Percentiles rank a stretch among this genome's conserved stretches.
Evolutionary conservation across 108 stramenopile genomes (phyloP).

Genomic region (Pseudonitzschia pungens): DNA sequence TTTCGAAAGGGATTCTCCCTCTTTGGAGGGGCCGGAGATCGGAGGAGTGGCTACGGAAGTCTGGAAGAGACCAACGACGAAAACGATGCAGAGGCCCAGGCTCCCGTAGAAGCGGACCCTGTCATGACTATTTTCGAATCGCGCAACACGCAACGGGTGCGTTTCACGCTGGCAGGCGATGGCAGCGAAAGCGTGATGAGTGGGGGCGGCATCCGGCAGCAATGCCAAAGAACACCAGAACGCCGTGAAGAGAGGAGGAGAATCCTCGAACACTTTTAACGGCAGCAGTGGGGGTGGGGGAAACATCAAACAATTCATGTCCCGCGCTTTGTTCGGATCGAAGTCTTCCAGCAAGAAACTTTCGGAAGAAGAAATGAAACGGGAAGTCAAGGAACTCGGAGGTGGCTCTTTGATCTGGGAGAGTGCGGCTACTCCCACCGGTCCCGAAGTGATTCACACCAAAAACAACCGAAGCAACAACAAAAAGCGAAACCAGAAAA

Average conservation of each 20-base stretch:
- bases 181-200: background rate
- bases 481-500: background rate
- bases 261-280: background rate
- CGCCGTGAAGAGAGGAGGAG: background rate
- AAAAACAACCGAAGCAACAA: conserved; percentile 5
- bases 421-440: conserved; percentile 35
- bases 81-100: conserved; percentile 6
- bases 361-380: conserved; percentile 37
- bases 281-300: conserved; percentile 1
- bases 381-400: conserved; percentile 33
- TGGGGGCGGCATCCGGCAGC: background rate
- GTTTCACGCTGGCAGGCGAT: conserved; percentile 32
- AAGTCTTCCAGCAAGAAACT: conserved; percentile 29
- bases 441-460: conserved; percentile 38
- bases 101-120: conserved; percentile 41
- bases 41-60: conserved; percentile 1
- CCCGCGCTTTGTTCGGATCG: conserved; percentile 37
- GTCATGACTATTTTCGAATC: conserved; percentile 50
- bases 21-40: conserved; percentile 7
- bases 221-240: conserved; percentile 8
- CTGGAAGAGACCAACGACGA: conserved; percentile 24
- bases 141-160: conserved; percentile 47
- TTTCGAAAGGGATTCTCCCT: conserved; percentile 13
- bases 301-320: conserved; percentile 53
- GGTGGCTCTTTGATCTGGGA: conserved; percentile 47